phyloP scores from a whole-genome alignment of 768 basidiomycete genomes.

The Leccinum broughii region DNA sequence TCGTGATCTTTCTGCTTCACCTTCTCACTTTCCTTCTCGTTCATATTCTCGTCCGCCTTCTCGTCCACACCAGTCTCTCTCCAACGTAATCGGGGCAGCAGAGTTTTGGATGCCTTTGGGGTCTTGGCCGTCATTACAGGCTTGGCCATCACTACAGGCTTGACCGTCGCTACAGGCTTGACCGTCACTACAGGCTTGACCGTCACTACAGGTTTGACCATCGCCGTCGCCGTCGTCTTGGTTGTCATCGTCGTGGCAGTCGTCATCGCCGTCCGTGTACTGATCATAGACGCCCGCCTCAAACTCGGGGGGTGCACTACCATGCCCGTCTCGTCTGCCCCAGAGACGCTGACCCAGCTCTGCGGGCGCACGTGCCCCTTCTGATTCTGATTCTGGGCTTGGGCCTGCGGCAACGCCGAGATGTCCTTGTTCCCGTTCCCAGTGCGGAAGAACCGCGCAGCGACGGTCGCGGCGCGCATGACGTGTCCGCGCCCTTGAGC shows the following conservation, averaged over 20 bases:
- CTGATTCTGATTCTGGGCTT: not conserved
- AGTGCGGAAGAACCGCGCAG: constrained; percentile 23
- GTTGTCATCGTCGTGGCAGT: not conserved
- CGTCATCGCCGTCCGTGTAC: constrained; percentile 2
- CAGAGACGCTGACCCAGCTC: not conserved
- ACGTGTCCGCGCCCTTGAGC: not conserved
- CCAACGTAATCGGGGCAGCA: not conserved
- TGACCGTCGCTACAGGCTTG: constrained; percentile 2
- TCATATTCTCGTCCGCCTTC: not conserved
- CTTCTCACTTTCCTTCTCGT: not conserved
- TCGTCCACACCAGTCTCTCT: not conserved
- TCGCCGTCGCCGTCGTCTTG: not conserved
- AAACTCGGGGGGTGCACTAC: constrained; percentile 11
- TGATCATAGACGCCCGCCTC: constrained; percentile 26
- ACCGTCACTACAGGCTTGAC: constrained; percentile 4
- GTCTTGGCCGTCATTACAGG: not conserved
- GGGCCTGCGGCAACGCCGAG: not conserved
- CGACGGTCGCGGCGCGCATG: constrained; percentile 17
- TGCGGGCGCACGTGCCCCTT: not conserved
- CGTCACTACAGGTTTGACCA: constrained; percentile 2
- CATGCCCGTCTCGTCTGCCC: constrained; percentile 18
- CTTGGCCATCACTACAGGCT: constrained; percentile 9
- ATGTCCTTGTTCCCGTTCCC: not conserved
- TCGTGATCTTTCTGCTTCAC: not conserved
- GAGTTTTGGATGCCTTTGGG: not conserved